These are phyloP conservation scores for Logfia minima DNA, from an alignment of 129 eudicot genomes.

Conservation along the genomic window DNA sequence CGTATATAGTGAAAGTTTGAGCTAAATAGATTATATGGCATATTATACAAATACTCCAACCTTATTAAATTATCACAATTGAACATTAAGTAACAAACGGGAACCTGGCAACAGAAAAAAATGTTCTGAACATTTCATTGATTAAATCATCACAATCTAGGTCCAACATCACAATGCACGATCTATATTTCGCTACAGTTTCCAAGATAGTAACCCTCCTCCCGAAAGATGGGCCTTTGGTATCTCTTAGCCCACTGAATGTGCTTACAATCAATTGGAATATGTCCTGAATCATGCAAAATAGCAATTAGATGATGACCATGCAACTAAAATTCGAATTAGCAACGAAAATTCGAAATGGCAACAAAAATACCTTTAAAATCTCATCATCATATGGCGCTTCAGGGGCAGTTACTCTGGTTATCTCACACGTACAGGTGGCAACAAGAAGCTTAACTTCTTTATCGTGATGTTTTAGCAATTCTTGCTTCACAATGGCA, in stretches of 20 bases:
- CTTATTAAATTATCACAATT: slow-evolving; percentile 13
- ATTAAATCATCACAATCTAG: slow-evolving; percentile 95
- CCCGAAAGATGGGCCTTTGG: slow-evolving; percentile 74
- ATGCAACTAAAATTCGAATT: slow-evolving; percentile 11
- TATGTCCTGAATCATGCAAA: slow-evolving; percentile 58
- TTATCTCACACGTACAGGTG: slow-evolving; percentile 86
- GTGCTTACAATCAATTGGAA: slow-evolving; percentile 83
- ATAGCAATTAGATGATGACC: slow-evolving; percentile 6
- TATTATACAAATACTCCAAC: neutral
- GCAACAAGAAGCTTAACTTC: slow-evolving; percentile 95
- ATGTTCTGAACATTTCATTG: slow-evolving; percentile 75
- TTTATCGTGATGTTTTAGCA: slow-evolving; percentile 82
- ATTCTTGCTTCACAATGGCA: slow-evolving; percentile 76
- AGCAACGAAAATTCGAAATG: slow-evolving; percentile 16
- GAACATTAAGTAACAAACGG: slow-evolving; percentile 18
- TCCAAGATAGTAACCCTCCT: slow-evolving; percentile 88
- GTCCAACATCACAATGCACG: slow-evolving; percentile 97
- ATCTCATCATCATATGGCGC: slow-evolving; percentile 87
- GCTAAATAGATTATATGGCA: neutral
- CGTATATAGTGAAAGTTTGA: neutral
- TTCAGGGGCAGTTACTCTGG: slow-evolving; percentile 96
- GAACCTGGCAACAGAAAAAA: slow-evolving; percentile 85
- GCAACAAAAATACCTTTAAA: slow-evolving; percentile 54
- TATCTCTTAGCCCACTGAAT: slow-evolving; percentile 81
- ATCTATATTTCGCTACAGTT: slow-evolving; percentile 89